phyloP scores from a whole-genome alignment of 441 rosid species.

The Geranium incanum region DNA sequence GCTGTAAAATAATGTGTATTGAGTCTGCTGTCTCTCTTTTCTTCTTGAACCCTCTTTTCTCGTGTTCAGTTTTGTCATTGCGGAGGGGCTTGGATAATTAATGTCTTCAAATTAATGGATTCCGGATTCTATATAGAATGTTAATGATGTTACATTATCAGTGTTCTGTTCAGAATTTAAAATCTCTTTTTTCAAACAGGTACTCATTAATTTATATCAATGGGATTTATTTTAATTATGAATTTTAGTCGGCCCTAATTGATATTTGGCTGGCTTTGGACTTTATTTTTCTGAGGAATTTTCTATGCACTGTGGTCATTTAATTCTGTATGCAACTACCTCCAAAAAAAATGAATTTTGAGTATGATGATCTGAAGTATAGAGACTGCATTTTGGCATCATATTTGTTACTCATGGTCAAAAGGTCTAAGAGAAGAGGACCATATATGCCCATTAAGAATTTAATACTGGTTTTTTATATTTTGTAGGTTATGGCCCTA shows the following conservation, averaged over 20 bases:
- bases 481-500: conserved; percentile 65
- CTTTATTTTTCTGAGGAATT: background rate
- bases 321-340: too few relatives aligned
- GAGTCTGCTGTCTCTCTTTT: background rate
- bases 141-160: background rate
- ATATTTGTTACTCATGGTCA: too few relatives aligned
- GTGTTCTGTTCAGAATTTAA: background rate
- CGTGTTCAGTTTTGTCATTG: background rate
- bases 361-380: too few relatives aligned
- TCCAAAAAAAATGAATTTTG: too few relatives aligned
- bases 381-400: too few relatives aligned
- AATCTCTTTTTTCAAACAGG: background rate
- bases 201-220: background rate
- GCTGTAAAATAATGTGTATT: background rate
- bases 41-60: background rate
- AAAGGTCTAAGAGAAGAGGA: background rate
- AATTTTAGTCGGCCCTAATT: background rate
- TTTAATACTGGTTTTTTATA: conserved; percentile 21
- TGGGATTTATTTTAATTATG: background rate
- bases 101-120: background rate
- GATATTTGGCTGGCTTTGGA: background rate
- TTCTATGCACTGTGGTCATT: background rate
- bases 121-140: background rate
- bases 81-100: background rate
- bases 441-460: conserved; percentile 10